Conservation (phyloP, 1,139 yeast genomes). For the Candida mesenterica region DNA sequence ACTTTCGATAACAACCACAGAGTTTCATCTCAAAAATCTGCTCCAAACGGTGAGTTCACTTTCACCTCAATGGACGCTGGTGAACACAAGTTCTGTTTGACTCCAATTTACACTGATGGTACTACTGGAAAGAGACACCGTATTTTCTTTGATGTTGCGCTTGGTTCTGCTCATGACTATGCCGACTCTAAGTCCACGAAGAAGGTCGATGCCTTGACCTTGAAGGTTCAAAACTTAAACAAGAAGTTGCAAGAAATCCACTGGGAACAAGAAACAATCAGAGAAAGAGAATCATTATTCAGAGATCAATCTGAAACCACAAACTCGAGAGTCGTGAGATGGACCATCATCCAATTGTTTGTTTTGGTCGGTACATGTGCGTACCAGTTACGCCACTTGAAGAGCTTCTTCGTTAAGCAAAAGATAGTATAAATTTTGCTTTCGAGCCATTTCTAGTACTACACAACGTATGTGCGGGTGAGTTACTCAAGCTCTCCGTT, state of each 20-base stretch:
- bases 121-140: constrained; percentile 35
- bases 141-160: constrained; percentile 46
- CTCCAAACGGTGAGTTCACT: constrained; percentile 42
- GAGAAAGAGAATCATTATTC: constrained; percentile 48
- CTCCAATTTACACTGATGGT: constrained; percentile 42
- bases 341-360: constrained; percentile 46
- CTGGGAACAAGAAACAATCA: constrained; percentile 46
- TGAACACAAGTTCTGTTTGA: constrained; percentile 50
- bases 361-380: constrained; percentile 50
- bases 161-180: constrained; percentile 49
- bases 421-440: constrained; percentile 41
- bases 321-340: constrained; percentile 45
- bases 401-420: constrained; percentile 51
- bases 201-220: constrained; percentile 44
- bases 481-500: background rate
- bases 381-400: constrained; percentile 51
- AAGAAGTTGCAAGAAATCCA: constrained; percentile 44
- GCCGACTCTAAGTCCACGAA: constrained; percentile 47
- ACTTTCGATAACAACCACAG: constrained; percentile 49
- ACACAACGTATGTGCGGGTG: too few relatives aligned
- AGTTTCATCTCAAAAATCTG: constrained; percentile 41
- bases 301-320: constrained; percentile 50
- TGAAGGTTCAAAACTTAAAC: constrained; percentile 39
- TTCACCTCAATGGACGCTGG: constrained; percentile 36
- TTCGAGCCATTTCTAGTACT: too few relatives aligned